A percentile compares a stretch with the other conserved stretches of the same genome.
phyloP scores from a whole-genome alignment of 495 filamentous ascomycete genomes.

The Penicillium lagena region DNA sequence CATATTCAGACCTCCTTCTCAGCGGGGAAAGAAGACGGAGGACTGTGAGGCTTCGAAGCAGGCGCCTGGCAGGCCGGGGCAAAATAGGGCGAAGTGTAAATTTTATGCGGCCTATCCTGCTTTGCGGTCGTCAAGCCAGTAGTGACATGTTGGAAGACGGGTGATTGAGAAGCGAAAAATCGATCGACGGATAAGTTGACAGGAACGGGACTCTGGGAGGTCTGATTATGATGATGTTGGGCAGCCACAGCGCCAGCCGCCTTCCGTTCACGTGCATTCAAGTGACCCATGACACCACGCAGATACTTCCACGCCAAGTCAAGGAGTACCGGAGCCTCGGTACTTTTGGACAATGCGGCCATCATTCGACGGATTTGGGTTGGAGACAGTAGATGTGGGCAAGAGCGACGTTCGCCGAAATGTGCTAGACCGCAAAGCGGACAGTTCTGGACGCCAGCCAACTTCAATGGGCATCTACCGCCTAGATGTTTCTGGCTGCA shows the following conservation, averaged over 20 bases:
- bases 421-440: conserved; percentile 64
- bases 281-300: conserved; percentile 42
- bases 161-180: too few species aligned
- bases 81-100: too few species aligned
- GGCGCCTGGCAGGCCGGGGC: too few species aligned
- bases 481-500: conserved; percentile 46
- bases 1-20: too few species aligned
- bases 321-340: conserved; percentile 47
- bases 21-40: too few species aligned
- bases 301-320: conserved; percentile 50
- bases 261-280: conserved; percentile 27
- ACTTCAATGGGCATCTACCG: conserved; percentile 56
- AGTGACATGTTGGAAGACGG: too few species aligned
- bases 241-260: not conserved
- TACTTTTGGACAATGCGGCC: conserved; percentile 48
- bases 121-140: too few species aligned
- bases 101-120: too few species aligned
- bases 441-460: conserved; percentile 56
- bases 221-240: not conserved
- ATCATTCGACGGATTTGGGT: conserved; percentile 55
- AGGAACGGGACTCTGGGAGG: not conserved
- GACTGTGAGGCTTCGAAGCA: too few species aligned
- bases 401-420: conserved; percentile 46
- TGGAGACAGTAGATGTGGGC: conserved; percentile 54
- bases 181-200: too few species aligned